Percentiles rank a stretch among this genome's conserved stretches.
Conservation (phyloP, 73 alveolate genomes). For the Paramecium octaurelia region DNA sequence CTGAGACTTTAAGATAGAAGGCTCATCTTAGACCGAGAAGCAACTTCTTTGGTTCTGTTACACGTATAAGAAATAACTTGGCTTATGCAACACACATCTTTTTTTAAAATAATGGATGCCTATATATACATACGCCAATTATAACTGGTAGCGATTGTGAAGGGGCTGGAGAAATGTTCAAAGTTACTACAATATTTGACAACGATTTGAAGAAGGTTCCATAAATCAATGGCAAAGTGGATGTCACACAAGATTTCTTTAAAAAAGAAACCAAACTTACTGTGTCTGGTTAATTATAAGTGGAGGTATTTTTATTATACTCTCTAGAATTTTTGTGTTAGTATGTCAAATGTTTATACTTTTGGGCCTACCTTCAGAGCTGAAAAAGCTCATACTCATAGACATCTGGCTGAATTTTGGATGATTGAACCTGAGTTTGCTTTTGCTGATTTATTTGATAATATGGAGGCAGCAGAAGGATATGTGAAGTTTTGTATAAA, state of each 20-base stretch:
- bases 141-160: constrained; percentile 99
- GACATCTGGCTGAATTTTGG: constrained; percentile 99
- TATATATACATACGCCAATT: constrained; percentile 98
- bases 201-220: constrained; percentile 54
- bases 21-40: constrained; percentile 98
- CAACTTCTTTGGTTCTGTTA: constrained; percentile 93
- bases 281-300: constrained; percentile 95
- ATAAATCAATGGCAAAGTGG: constrained; percentile 75
- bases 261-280: constrained; percentile 95
- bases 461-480: constrained; percentile 98
- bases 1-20: constrained; percentile 88
- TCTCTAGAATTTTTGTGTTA: constrained; percentile 73
- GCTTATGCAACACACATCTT: constrained; percentile 98
- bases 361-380: constrained; percentile 99
- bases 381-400: constrained; percentile 96
- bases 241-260: constrained; percentile 97
- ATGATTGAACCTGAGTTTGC: constrained; percentile 99
- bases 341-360: constrained; percentile 95
- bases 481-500: constrained; percentile 94
- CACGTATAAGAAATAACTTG: constrained; percentile 95
- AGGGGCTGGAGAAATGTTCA: constrained; percentile 99
- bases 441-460: constrained; percentile 89
- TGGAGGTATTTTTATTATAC: constrained; percentile 62
- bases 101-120: constrained; percentile 93
- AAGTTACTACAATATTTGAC: constrained; percentile 83